Evolutionary conservation across 2,329 filamentous ascomycete genomes (phyloP).

Genomic region (Knoxdaviesia proteae): DNA sequence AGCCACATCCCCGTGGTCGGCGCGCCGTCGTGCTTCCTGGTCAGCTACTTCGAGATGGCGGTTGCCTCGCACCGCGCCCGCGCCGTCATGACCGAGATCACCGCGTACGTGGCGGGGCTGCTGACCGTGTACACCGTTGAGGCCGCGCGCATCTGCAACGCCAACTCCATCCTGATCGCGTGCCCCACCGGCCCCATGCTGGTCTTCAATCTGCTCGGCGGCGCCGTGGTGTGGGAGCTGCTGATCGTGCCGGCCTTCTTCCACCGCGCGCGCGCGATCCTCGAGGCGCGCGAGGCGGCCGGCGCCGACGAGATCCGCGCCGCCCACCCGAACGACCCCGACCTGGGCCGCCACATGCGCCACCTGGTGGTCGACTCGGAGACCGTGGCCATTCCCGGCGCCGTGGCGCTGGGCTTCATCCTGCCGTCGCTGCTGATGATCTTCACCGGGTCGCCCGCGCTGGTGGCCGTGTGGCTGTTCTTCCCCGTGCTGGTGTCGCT

Average conservation of each 20-base stretch:
- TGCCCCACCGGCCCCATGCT: constrained; percentile 22
- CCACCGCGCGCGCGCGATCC: constrained; percentile 17
- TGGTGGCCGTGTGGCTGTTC: constrained; percentile 26
- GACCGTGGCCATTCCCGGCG: constrained; percentile 32
- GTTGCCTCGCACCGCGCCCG: constrained; percentile 18
- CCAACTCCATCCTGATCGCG: constrained; percentile 14
- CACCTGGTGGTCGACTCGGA: constrained; percentile 24
- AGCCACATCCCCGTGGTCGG: constrained; percentile 23
- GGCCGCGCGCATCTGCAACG: constrained; percentile 21
- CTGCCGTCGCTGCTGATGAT: constrained; percentile 25
- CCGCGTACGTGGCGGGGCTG: constrained; percentile 24
- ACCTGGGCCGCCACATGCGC: constrained; percentile 12
- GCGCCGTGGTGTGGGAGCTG: constrained; percentile 29
- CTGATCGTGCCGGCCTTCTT: constrained; percentile 28
- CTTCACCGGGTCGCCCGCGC: constrained; percentile 14
- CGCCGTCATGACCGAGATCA: constrained; percentile 19
- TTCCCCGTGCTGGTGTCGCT: constrained; percentile 28
- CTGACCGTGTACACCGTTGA: constrained; percentile 28
- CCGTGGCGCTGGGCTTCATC: constrained; percentile 24
- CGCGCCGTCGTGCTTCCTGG: constrained; percentile 24
- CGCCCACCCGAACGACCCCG: constrained; percentile 9
- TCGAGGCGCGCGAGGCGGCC: constrained; percentile 8
- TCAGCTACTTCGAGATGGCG: constrained; percentile 26
- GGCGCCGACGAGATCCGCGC: constrained; percentile 6
- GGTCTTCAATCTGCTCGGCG: constrained; percentile 25